Base-by-base conservation (phyloP, 192 early-diverging fungal genomes). In the Coemansia sp. region DNA sequence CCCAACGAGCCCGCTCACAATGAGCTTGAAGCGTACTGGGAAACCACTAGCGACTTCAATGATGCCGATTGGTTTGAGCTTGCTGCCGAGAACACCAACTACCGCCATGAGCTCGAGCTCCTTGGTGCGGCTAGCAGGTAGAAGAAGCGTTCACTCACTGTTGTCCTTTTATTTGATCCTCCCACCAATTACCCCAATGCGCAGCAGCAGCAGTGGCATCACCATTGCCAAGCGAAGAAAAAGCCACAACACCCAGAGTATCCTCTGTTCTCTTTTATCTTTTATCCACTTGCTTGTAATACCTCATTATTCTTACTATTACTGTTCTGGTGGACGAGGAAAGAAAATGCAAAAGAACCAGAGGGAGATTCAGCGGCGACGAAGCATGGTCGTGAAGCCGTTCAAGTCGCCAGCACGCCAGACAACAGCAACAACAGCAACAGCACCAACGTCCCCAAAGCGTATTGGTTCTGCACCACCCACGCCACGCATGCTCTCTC, bases 21-120 rank as follows among this genome's bases (percentile, higher is more conserved):
- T 22, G 85, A 87, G 49, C 77, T 87, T 15, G 16, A 57, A 0
- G 39, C 72, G 19, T 82, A 79, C 26, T 87, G 85, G 85, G 82
- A 82, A 37, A 81, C 74, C 15, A 74, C 77, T 13, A 77, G 74
- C 58, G 83, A 80, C 54, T 69, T 84, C 43, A 75, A 76, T 40
- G 74, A 77, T 36, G 72, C 72, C 6, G 83, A 84, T 51, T 79
- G 73, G 72, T 65, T 63, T 26, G 77, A 74, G 37, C 71, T 84
- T 42, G 40, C 63, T 2, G 71, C 45, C 8, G 82, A 84, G 40
- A 77, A 80, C 54, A 63, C 62, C 11, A 62, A 67, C 55, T 80
- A 77, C 49, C 78, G 39, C 11, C 67, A 56, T 7, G 78, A 76
- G 18, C 65, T 62, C 6, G 66, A 52, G 6, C 52, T 72, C 18